A percentile compares a stretch with the other conserved stretches of the same genome.
Evolutionary conservation across 768 basidiomycete species (phyloP).

Genomic region (Mycena vitilis): DNA sequence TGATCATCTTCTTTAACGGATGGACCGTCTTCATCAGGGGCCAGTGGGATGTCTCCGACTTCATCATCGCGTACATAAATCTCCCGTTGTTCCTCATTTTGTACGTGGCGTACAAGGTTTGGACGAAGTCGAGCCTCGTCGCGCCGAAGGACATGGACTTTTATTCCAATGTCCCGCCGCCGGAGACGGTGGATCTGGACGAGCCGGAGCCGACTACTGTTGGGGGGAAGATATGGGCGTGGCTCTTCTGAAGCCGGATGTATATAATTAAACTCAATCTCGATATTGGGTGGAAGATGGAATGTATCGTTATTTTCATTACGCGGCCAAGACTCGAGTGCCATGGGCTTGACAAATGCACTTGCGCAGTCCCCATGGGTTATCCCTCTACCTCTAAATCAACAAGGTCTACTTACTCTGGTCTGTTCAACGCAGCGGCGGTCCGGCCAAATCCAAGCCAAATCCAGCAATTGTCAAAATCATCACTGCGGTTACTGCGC

Average conservation of each 20-base stretch:
- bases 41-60: slow-evolving; percentile 29
- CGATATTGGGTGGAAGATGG: too few relatives aligned
- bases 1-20: slow-evolving; percentile 38
- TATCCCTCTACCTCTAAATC: too few relatives aligned
- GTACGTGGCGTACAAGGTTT: slow-evolving; percentile 26
- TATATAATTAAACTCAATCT: too few relatives aligned
- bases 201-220: slow-evolving; percentile 3
- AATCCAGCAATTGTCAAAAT: too few relatives aligned
- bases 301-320: too few relatives aligned
- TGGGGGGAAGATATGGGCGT: slow-evolving; percentile 15
- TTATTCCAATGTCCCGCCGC: slow-evolving; percentile 28
- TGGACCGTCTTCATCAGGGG: slow-evolving; percentile 36
- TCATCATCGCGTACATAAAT: slow-evolving; percentile 38
- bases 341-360: too few relatives aligned
- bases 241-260: slow-evolving; percentile 14
- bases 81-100: slow-evolving; percentile 33
- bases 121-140: slow-evolving; percentile 16
- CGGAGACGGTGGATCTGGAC: slow-evolving; percentile 19
- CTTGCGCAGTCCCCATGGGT: too few relatives aligned
- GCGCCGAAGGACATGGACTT: slow-evolving; percentile 25
- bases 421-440: too few relatives aligned
- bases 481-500: too few relatives aligned
- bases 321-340: too few relatives aligned
- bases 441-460: too few relatives aligned
- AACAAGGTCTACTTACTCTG: too few relatives aligned